These are phyloP conservation scores for Puccinia triticina DNA, from an alignment of 1,284 basidiomycete species.

Conservation along the genomic window DNA sequence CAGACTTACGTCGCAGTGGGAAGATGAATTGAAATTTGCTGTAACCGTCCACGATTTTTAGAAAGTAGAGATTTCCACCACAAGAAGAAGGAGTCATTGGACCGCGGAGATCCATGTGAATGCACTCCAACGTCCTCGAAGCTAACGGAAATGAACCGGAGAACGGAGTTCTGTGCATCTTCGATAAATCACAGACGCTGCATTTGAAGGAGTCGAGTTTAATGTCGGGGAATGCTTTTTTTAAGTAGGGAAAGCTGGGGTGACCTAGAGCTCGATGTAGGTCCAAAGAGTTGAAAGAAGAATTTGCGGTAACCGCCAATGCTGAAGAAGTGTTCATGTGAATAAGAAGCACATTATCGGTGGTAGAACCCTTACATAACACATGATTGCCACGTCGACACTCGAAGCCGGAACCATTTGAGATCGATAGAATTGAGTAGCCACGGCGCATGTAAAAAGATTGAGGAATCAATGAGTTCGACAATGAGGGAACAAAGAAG, in stretches of 20 bases:
- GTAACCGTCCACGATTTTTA: constrained; percentile 16
- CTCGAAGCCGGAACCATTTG: neutral
- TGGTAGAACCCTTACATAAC: neutral
- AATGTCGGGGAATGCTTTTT: neutral
- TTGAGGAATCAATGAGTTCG: neutral
- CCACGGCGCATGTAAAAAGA: neutral
- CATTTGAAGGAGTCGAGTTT: neutral
- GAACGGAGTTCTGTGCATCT: neutral
- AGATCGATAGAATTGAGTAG: neutral
- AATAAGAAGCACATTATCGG: neutral
- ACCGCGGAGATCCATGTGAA: constrained; percentile 21
- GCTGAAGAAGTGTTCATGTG: neutral
- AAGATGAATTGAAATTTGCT: neutral
- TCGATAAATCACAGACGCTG: neutral
- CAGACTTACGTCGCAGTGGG: neutral
- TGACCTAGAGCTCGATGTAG: constrained; percentile 4
- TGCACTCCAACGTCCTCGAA: neutral
- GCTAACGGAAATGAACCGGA: neutral
- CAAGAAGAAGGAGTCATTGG: neutral
- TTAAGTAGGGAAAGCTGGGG: neutral
- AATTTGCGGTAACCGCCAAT: too few species aligned
- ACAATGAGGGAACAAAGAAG: neutral
- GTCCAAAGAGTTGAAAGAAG: neutral
- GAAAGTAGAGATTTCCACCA: neutral
- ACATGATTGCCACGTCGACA: neutral